A percentile compares a stretch with the other conserved stretches of the same genome.
Conservation (phyloP, 2,329 filamentous ascomycete genomes). For the Echinosphaeria canescens region DNA sequence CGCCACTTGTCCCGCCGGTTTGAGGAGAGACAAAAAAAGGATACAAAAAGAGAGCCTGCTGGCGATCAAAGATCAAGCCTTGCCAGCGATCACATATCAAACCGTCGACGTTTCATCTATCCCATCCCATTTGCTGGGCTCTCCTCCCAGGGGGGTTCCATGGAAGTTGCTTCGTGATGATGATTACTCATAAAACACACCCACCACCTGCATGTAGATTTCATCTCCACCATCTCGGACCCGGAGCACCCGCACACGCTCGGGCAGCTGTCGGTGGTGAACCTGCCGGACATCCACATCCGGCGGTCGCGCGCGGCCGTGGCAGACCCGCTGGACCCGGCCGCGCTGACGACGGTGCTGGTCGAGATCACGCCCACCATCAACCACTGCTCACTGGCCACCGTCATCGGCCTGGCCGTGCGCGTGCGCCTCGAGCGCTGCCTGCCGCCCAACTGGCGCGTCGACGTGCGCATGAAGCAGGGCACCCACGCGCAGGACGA, state of each 20-base stretch:
- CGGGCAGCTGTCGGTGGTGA: slow-evolving; percentile 84
- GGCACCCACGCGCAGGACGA: slow-evolving; percentile 91
- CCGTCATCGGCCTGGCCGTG: slow-evolving; percentile 86
- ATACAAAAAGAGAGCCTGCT: too few species aligned
- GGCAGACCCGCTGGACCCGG: slow-evolving; percentile 18
- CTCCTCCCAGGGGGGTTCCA: too few species aligned
- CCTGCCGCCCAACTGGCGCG: slow-evolving; percentile 73
- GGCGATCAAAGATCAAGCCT: too few species aligned
- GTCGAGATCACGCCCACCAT: slow-evolving; percentile 93
- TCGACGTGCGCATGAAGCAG: slow-evolving; percentile 88
- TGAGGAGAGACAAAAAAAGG: too few species aligned
- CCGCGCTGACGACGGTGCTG: slow-evolving; percentile 47
- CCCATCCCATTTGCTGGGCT: too few species aligned
- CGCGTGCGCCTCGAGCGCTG: slow-evolving; percentile 80
- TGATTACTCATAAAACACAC: too few species aligned
- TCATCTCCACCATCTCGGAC: slow-evolving; percentile 87
- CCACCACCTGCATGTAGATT: too few species aligned
- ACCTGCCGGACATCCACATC: slow-evolving; percentile 82
- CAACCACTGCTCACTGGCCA: slow-evolving; percentile 89
- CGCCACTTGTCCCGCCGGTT: too few species aligned
- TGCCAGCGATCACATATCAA: slow-evolving; percentile 7
- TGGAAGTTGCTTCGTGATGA: too few species aligned
- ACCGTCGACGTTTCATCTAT: slow-evolving; percentile 21
- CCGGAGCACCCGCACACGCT: slow-evolving; percentile 91
- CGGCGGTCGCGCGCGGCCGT: slow-evolving; percentile 33